phyloP scores from a whole-genome alignment of 768 basidiomycete genomes.

The Tephrocybe sp. region DNA sequence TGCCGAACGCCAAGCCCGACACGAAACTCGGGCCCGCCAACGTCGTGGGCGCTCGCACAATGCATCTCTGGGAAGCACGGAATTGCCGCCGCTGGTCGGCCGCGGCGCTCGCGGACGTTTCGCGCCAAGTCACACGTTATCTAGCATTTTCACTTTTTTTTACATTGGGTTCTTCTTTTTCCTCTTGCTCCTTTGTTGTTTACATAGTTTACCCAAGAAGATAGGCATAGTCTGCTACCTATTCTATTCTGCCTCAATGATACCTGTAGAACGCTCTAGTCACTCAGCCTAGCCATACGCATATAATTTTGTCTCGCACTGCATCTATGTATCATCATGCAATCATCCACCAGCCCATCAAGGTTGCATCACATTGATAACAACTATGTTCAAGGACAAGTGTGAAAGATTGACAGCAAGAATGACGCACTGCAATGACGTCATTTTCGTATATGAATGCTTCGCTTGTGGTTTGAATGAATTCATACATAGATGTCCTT shows the following conservation, averaged over 20 bases:
- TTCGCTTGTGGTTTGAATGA: neutral
- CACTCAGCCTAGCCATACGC: constrained; percentile 10
- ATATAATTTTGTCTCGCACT: constrained; percentile 8
- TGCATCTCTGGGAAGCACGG: neutral
- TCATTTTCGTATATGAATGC: neutral
- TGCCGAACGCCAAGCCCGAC: neutral
- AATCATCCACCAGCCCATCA: neutral
- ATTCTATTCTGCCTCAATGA: neutral
- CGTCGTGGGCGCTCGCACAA: neutral
- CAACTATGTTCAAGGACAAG: neutral
- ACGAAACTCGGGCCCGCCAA: neutral
- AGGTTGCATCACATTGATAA: neutral
- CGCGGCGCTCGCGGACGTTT: neutral
- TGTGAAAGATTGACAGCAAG: neutral
- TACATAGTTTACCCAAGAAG: constrained; percentile 1
- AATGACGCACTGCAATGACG: neutral
- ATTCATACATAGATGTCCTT: no score
- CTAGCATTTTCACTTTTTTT: no score
- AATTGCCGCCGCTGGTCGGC: constrained; percentile 8
- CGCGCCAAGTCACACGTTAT: constrained; percentile 4
- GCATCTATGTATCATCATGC: neutral
- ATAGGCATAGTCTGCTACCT: neutral
- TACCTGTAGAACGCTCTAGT: constrained; percentile 10
- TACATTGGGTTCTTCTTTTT: neutral
- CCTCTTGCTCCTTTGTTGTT: neutral